These are phyloP conservation scores for Yamadazyma tumulicola DNA, from an alignment of 805 yeast species.

Conservation along the genomic window DNA sequence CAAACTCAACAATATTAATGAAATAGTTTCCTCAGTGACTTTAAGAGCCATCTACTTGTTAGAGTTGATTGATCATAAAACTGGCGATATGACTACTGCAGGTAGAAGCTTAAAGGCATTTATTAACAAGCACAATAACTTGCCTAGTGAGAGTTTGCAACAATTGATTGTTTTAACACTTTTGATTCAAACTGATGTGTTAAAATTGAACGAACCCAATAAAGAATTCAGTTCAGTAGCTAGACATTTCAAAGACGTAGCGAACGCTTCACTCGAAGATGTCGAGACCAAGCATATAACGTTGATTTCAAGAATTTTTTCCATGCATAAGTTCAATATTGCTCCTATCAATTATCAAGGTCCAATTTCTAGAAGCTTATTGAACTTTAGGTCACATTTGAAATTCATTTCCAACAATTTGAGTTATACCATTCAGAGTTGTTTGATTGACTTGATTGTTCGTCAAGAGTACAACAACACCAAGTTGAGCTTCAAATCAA, in stretches of 20 bases:
- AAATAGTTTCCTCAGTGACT: conserved; percentile 53
- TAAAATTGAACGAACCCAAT: conserved; percentile 39
- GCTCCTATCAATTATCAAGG: conserved; percentile 57
- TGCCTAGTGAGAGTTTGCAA: conserved; percentile 25
- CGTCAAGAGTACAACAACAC: conserved; percentile 43
- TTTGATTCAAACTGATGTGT: conserved; percentile 33
- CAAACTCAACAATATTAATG: conserved; percentile 39
- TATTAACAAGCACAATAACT: conserved; percentile 12
- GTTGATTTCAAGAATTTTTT: conserved; percentile 35
- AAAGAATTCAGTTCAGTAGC: conserved; percentile 32
- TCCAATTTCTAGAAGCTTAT: conserved; percentile 63
- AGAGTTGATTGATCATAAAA: conserved; percentile 45
- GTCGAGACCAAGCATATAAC: conserved; percentile 35
- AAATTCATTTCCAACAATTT: conserved; percentile 48
- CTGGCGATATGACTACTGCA: conserved; percentile 45
- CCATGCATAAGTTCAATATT: conserved; percentile 33
- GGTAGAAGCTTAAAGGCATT: conserved; percentile 47
- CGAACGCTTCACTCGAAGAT: conserved; percentile 26
- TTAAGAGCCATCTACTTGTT: conserved; percentile 51
- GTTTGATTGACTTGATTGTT: conserved; percentile 48
- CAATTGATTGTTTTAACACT: conserved; percentile 46
- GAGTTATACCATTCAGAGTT: conserved; percentile 52
- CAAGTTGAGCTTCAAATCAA: conserved; percentile 41
- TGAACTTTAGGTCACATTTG: conserved; percentile 64
- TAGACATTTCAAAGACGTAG: conserved; percentile 28